Evolutionary conservation across 2,329 filamentous ascomycete genomes (phyloP), one percentile per base, ranked within the genome.

Genomic region (Fusarium sp.): DNA sequence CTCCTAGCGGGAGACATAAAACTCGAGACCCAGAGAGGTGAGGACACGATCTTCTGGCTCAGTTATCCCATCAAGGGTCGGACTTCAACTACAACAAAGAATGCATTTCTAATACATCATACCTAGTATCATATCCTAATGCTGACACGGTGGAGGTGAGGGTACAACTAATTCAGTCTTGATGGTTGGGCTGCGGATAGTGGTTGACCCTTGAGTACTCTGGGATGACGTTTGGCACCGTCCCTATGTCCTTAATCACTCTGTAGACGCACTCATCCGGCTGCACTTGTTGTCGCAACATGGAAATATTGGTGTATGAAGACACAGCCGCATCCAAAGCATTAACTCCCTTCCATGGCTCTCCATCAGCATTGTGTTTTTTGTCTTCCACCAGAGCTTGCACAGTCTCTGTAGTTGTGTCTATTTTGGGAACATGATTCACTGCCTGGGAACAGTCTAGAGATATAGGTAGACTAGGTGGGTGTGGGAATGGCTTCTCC

Each of bases 131-230:
- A 27, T 27, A 27, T 27, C 25, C 25, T 9, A 27, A 27, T 27
- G 23, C 23, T 27, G 9, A 27, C 25, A 9, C 25, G 10, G 4
- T 31, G 9, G 29, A 31, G 10, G 10, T 31, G 9, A 31, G 29
- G 10, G 29, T 10, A 11, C 29, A 31, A 2, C 10, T 31, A 31
- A 31, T 31, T 31, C 4, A 31, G 29, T 4, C 7, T 69, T 73
- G 6, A 78, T 72, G 1, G 77, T 80, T 3, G 78, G 44, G 16
- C 44, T 49, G 9, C 23, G 44, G 23, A 29, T 80, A 78, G 76
- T 78, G 82, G 58, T 79, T 78, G 76, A 81, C 78, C 33, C 77
- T 69, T 4, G 79, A 77, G 60, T 79, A 78, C 16, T 79, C 77
- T 11, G 75, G 77, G 18, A 83, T 81, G 23, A 82, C 76, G 29